Evolutionary conservation across 495 filamentous ascomycete species (phyloP).

Genomic region (Neurospora africana): DNA sequence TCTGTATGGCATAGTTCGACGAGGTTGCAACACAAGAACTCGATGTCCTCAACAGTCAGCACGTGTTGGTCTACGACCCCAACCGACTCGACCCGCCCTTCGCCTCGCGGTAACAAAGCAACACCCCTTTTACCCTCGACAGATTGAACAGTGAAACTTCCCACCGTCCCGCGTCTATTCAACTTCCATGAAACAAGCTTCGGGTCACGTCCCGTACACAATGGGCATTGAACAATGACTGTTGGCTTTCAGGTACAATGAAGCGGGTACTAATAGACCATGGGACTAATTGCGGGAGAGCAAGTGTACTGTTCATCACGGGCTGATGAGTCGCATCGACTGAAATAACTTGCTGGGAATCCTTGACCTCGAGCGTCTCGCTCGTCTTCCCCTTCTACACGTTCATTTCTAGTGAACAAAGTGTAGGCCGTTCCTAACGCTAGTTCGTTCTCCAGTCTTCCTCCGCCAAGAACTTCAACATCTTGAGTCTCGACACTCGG

Average conservation of each 20-base stretch:
- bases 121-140: background rate
- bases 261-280: background rate
- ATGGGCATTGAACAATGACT: background rate
- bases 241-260: background rate
- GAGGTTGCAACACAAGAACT: background rate
- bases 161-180: background rate
- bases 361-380: background rate
- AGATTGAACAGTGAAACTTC: background rate
- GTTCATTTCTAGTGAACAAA: background rate
- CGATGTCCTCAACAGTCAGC: background rate
- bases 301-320: background rate
- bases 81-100: background rate
- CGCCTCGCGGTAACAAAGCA: background rate
- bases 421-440: background rate
- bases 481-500: background rate
- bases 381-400: background rate
- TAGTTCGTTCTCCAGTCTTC: background rate
- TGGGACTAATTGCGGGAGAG: background rate
- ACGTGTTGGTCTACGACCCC: background rate
- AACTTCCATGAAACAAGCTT: background rate
- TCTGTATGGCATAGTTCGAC: background rate
- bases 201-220: background rate
- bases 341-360: background rate
- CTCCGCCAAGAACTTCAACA: background rate
- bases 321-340: background rate